Base-by-base conservation (phyloP, 1,284 basidiomycete species). In the Ustilago shanxiensis region DNA sequence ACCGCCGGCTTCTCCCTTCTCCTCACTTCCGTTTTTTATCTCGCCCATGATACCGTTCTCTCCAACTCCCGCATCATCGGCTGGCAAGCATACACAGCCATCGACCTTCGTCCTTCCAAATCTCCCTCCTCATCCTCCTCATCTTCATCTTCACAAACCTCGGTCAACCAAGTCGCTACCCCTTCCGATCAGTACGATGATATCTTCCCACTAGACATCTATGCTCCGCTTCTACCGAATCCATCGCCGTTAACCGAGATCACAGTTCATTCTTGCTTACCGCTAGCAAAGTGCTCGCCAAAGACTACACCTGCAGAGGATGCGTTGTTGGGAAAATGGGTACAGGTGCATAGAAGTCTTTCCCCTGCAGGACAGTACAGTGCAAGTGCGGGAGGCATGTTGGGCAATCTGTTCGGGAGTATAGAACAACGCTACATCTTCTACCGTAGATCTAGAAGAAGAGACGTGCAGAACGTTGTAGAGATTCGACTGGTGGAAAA, bases 251-350 rank as follows among this genome's bases (percentile, higher is more conserved):
- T 83, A n/a, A 93, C 94, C 33, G 93, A 95, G 86, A 92, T 95
- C 49, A 88, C 90, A 1, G 88, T 95, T 66, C 88, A 89, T 1
- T 88, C 89, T n/a, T 96, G 94, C 81, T 87, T 91, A 57, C 86
- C 94, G 28, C 85, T 87, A 6, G 85, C 91, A 45, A 87, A 87
- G 13, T 96, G 95, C 83, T 86, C 87, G 1, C 94, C 95, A 0
- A 84, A 88, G 3, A 89, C 92, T 0, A 93, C 91, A 0, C 88
- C 89, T 10, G 92, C 92, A 74, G 86, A 91, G 37, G 93, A 95
- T 83, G 91, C 91, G 5, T 89, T 91, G 59, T 91, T 91, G 77
- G 94, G 94, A 0, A 93, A 92, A 81, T 96, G 95, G 95, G 93
- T 96, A 1, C 90, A 91, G 22, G 91, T 95, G 9, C 90, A 90